Base-by-base conservation (phyloP, 495 filamentous ascomycete genomes). In the Bryoglossum gracile region DNA sequence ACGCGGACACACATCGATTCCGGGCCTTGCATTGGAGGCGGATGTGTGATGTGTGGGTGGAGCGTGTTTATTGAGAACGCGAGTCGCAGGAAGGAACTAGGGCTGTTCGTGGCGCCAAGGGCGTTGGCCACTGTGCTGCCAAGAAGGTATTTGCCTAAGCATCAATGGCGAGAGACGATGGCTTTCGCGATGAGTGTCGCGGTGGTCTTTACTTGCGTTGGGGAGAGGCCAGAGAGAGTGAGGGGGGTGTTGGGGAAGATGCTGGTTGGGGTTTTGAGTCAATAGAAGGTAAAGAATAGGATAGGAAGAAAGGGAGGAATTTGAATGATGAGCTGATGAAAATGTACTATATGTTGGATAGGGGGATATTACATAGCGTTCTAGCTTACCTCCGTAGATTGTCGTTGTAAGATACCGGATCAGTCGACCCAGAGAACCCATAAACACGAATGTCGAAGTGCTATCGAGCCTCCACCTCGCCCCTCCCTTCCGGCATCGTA, bases 1-100 rank as follows among this genome's bases (percentile, higher is more conserved):
- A 50, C 57, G 8, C 30, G 54, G 6, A 42, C 71, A 55, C 42
- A 50, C 9, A 72, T 80, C 37, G 73, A 80, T 32, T 61, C 65
- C 5, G 88, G 89, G 3, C 56, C 89, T 9, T 92, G 87, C 49
- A 77, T 96, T 16, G 78, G 76, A 2, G 65, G 75, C 8, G 88
- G 89, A 26, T 91, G 89, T 65, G 59, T 82, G 25, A 64, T 89
- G 36, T 94, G 90, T 58, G 90, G 90, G 2, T 88, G 84, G 84
- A 91, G 87, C 64, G 78, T 91, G 43, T 64, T 94, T 46, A 60
- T 89, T 28, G 90, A 95, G 67, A 75, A 76, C 24, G 65, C 73
- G 19, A 71, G 70, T 38, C 74, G 84, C 55, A 71, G 88, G 42
- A 82, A 85, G 60, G 90, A 95, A 53, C 69, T 95, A 56, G 81